Evolutionary conservation across 345 rosid species (phyloP).

Genomic region (Lenwebbia sp.): DNA sequence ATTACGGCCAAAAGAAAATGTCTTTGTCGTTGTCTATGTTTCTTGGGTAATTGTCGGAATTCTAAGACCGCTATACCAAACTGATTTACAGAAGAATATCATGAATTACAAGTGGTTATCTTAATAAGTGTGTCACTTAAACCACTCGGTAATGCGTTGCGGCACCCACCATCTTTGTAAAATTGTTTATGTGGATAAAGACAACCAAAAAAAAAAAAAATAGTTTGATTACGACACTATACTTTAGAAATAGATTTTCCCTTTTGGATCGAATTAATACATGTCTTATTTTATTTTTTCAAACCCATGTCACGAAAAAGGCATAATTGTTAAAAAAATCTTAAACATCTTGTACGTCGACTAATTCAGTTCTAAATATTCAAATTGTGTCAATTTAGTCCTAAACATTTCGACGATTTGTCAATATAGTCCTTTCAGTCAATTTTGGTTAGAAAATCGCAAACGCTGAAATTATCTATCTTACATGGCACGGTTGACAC

Average conservation of each 20-base stretch:
- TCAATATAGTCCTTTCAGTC: too few species aligned
- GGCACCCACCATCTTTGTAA: neutral
- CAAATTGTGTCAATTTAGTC: too few species aligned
- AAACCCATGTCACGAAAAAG: neutral
- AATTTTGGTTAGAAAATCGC: too few species aligned
- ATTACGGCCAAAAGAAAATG: neutral
- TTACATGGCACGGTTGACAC: too few species aligned
- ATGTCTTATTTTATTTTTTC: neutral
- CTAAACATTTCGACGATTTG: too few species aligned
- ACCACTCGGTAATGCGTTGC: neutral
- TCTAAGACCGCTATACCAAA: neutral
- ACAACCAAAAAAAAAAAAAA: neutral
- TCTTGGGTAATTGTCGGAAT: neutral
- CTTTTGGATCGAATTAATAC: neutral
- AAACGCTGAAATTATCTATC: rapidly evolving
- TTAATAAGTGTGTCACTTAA: too few species aligned
- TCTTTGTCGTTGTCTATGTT: neutral
- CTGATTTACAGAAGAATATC: neutral
- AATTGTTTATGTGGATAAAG: neutral
- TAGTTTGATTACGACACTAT: neutral
- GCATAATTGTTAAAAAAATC: too few species aligned
- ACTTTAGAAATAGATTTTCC: neutral
- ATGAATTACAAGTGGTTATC: neutral
- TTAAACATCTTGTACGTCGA: too few species aligned
- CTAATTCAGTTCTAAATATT: too few species aligned